These are phyloP conservation scores for Arbutus unedo DNA, from an alignment of 148 eudicot genomes.

Conservation along the genomic window DNA sequence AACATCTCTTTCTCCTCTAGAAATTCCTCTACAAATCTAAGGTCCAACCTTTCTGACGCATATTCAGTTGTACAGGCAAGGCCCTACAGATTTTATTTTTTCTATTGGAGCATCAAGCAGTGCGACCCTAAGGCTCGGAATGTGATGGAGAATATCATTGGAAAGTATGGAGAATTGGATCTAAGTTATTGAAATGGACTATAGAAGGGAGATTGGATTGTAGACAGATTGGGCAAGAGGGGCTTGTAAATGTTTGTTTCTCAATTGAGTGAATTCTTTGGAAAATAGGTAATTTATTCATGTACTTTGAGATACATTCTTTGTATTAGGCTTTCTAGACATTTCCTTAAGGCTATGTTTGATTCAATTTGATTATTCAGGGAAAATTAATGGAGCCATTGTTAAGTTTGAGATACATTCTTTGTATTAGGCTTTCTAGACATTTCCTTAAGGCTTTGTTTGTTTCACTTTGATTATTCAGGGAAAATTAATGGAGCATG, in stretches of 20 bases:
- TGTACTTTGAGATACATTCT: neutral
- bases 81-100: too few species aligned
- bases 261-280: slow-evolving; percentile 4
- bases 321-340: neutral
- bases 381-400: too few species aligned
- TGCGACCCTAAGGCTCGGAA: neutral
- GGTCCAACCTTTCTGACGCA: neutral
- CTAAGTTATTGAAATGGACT: neutral
- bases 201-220: slow-evolving; percentile 1
- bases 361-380: neutral
- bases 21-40: neutral
- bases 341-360: neutral
- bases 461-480: neutral
- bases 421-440: neutral
- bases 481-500: neutral
- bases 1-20: neutral
- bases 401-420: neutral
- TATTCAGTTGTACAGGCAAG: too few species aligned
- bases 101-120: too few species aligned
- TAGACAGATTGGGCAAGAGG: neutral
- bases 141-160: neutral
- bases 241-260: slow-evolving; percentile 1
- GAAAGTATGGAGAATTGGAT: neutral
- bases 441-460: neutral
- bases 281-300: neutral